Conservation (phyloP, 2,329 filamentous ascomycete species). For the Ophiostoma perfectum region DNA sequence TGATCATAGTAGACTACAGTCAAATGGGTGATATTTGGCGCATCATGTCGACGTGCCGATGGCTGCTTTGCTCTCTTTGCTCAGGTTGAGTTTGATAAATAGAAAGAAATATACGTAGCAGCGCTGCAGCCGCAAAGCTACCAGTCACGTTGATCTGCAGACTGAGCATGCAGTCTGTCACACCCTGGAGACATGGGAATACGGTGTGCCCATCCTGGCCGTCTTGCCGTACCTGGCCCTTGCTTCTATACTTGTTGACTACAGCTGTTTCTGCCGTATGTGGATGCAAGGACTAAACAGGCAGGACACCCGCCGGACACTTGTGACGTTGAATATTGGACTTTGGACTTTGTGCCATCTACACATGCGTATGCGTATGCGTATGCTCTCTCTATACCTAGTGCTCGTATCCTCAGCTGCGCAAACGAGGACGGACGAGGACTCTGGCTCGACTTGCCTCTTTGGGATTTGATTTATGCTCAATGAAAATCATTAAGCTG, state of each 20-base stretch:
- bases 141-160: no score
- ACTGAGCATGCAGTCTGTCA: not conserved
- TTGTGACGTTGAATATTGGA: no score
- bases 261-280: not conserved
- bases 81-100: no score
- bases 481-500: no score
- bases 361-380: no score
- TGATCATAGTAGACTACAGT: not conserved
- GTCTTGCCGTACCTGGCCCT: conserved; percentile 3
- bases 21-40: not conserved
- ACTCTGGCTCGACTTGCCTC: not conserved
- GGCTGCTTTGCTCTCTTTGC: not conserved
- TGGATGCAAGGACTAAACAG: not conserved
- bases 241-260: not conserved
- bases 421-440: no score
- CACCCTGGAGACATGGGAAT: conserved; percentile 5
- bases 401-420: no score
- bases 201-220: not conserved
- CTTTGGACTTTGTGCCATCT: no score
- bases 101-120: no score
- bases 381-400: no score
- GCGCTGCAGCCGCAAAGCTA: no score
- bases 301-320: not conserved
- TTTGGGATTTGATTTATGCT: not conserved
- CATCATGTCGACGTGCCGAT: not conserved